phyloP scores from a whole-genome alignment of 257 asterid genomes.

The Linderniella brevidens region DNA sequence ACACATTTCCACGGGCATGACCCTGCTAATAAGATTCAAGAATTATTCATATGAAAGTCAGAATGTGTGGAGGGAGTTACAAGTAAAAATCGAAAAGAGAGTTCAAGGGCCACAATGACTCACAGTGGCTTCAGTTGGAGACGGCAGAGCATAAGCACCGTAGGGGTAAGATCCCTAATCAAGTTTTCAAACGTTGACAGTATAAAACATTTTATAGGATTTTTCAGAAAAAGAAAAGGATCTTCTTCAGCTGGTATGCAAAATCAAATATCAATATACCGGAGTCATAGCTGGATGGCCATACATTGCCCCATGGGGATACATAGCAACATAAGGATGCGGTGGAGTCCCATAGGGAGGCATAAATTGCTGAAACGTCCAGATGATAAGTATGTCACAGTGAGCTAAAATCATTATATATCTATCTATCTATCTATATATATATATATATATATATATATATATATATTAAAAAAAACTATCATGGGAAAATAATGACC shows the following conservation, averaged over 20 bases:
- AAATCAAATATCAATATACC: conserved; percentile 22
- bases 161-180: conserved; percentile 17
- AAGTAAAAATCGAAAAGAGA: background rate
- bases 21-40: conserved; percentile 18
- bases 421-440: too few relatives aligned
- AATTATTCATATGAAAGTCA: background rate
- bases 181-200: conserved; percentile 7
- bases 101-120: conserved; percentile 16
- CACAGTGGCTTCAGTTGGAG: conserved; percentile 78
- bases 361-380: conserved; percentile 24
- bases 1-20: conserved; percentile 30
- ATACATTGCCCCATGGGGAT: conserved; percentile 83
- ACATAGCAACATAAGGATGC: conserved; percentile 95
- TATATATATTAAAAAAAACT: too few relatives aligned
- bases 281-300: conserved; percentile 94
- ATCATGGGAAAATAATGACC: too few relatives aligned
- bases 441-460: too few relatives aligned
- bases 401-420: too few relatives aligned
- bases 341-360: conserved; percentile 97
- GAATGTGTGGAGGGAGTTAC: too few relatives aligned
- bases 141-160: conserved; percentile 27
- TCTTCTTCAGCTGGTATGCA: conserved; percentile 2
- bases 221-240: conserved; percentile 3
- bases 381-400: too few relatives aligned
- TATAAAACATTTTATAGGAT: conserved; percentile 11